Base-by-base conservation (phyloP, 2,329 filamentous ascomycete genomes). In the Diaporthe sp. region DNA sequence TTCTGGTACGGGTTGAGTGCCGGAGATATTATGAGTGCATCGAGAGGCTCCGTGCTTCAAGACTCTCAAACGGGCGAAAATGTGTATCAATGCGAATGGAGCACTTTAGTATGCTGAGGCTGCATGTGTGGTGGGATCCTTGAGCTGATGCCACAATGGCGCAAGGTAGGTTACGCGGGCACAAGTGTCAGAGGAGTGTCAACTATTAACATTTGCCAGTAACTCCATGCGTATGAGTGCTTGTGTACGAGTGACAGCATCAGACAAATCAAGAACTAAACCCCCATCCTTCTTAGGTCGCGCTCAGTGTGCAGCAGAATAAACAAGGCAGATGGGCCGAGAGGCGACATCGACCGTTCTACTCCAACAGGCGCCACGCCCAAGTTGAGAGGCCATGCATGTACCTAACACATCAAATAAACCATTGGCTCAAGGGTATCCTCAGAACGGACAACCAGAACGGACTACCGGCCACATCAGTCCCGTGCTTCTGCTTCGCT, bases 181-280 rank as follows among this genome's bases (percentile, higher is more conserved):
- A 51, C 2, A 9, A 17, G n/a, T 8, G 15, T 30, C 44, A 39
- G 32, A 50, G 27, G 27, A 47, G 56, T 61, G 22, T 51, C 47
- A 42, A 51, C 27, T 66, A 65, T 44, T 66, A 66, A 42, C 44
- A 74, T 58, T 72, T 74, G 59, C 69, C 68, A 66, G 22, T 71
- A 74, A 74, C 72, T 71, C 72, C 68, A 42, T 74, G 58, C 68
- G 56, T 73, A 53, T 71, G 68, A 71, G 59, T 74, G 72, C 68
- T 44, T 32, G 68, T 71, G 66, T 74, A 71, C 58, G 42, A 44
- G 39, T 12, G 35, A 63, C 56, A 61, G 56, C 55, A 53, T 53
- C 55, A 71, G 53, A 42, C 32, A 50, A 51, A 51, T n/a, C 32
- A 53, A 71, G 6, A 42, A 39, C 42, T 51, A 25, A 13, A n/a